A percentile compares a stretch with the other conserved stretches of the same genome.
Evolutionary conservation across 768 basidiomycete genomes (phyloP).

Genomic region (Boletus sp.): DNA sequence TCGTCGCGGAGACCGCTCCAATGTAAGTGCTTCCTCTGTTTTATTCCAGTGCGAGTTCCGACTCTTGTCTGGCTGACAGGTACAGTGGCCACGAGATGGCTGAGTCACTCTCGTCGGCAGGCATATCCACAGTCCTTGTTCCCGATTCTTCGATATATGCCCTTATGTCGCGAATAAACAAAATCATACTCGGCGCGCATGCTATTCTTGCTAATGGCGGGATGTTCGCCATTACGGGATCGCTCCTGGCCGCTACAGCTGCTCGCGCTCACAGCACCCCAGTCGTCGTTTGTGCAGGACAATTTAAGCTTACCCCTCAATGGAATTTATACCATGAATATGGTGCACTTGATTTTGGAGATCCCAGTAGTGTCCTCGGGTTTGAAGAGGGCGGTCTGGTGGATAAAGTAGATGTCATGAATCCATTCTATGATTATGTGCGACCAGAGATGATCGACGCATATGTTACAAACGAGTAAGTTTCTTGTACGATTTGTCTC

Average conservation of each 20-base stretch:
- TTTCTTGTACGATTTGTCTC: slow-evolving; percentile 16
- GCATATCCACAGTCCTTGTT: slow-evolving; percentile 91
- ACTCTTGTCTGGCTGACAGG: slow-evolving; percentile 36
- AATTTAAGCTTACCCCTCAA: slow-evolving; percentile 92
- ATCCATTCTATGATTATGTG: slow-evolving; percentile 97
- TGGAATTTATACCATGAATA: slow-evolving; percentile 89
- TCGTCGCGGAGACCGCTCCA: slow-evolving; percentile 93
- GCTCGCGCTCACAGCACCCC: slow-evolving; percentile 89
- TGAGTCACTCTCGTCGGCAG: slow-evolving; percentile 67
- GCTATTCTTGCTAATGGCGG: slow-evolving; percentile 97
- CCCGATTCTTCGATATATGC: slow-evolving; percentile 96
- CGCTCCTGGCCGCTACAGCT: slow-evolving; percentile 79
- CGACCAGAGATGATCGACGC: slow-evolving; percentile 88
- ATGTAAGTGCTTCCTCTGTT: slow-evolving; percentile 51
- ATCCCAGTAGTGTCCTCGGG: slow-evolving; percentile 61
- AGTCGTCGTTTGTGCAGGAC: slow-evolving; percentile 90
- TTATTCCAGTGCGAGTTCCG: slow-evolving; percentile 1
- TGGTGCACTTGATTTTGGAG: slow-evolving; percentile 77
- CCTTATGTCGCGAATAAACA: slow-evolving; percentile 95
- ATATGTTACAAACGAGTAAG: slow-evolving; percentile 97
- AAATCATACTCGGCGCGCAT: slow-evolving; percentile 92
- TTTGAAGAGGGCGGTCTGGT: slow-evolving; percentile 77
- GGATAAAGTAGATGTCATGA: slow-evolving; percentile 88
- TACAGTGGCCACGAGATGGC: slow-evolving; percentile 88
- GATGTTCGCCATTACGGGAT: slow-evolving; percentile 86